phyloP scores from a whole-genome alignment of 2,329 filamentous ascomycete species.

The Penicillium sp. region DNA sequence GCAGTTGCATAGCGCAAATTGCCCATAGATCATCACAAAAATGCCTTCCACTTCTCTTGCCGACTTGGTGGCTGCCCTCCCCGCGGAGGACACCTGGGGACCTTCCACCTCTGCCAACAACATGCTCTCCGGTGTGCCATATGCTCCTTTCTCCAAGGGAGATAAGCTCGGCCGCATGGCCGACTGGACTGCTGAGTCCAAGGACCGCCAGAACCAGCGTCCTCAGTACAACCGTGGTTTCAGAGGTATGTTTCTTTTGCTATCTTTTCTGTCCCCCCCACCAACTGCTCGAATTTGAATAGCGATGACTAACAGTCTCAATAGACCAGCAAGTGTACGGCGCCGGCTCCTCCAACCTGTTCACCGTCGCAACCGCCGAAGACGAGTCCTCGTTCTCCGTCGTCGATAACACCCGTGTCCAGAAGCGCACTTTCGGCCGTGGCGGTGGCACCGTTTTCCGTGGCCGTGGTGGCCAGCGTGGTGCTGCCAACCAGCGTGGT shows the following conservation, averaged over 20 bases:
- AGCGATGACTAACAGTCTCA: slow-evolving; percentile 12
- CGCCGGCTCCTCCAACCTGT: slow-evolving; percentile 78
- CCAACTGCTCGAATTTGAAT: neutral
- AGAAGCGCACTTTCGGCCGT: slow-evolving; percentile 79
- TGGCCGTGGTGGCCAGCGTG: slow-evolving; percentile 67
- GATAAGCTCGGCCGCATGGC: slow-evolving; percentile 99
- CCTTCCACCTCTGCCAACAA: slow-evolving; percentile 79
- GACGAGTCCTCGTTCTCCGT: slow-evolving; percentile 98
- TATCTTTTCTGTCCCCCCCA: slow-evolving; percentile 1
- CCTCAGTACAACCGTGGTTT: slow-evolving; percentile 91
- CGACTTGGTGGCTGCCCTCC: slow-evolving; percentile 69
- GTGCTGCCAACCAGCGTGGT: slow-evolving; percentile 70
- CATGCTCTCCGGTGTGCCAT: slow-evolving; percentile 90
- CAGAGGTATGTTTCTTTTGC: slow-evolving; percentile 62
- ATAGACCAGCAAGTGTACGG: slow-evolving; percentile 96
- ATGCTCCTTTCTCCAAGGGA: slow-evolving; percentile 96
- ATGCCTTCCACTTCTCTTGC: slow-evolving; percentile 59
- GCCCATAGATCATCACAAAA: slow-evolving; percentile 17
- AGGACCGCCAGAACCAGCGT: slow-evolving; percentile 68
- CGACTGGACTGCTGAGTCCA: slow-evolving; percentile 92
- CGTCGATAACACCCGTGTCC: slow-evolving; percentile 89
- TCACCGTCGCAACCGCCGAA: slow-evolving; percentile 87
- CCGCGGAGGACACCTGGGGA: slow-evolving; percentile 80
- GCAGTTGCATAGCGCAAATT: slow-evolving; percentile 12
- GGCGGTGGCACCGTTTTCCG: slow-evolving; percentile 89